Conservation (phyloP, 441 rosid genomes). For the Gossypium gossypioides region DNA sequence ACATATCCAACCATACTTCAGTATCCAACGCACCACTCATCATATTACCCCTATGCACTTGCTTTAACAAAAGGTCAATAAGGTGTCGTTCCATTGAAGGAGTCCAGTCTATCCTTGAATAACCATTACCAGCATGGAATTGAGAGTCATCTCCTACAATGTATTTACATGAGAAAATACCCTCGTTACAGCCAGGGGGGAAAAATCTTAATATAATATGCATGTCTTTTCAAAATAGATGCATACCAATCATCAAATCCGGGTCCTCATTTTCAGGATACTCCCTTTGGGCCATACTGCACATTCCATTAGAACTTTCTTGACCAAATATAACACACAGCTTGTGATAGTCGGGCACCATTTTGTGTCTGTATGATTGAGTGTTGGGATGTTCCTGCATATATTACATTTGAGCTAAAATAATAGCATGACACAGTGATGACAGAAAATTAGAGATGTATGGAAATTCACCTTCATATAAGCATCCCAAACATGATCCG, state of each 20-base stretch:
- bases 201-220: neutral
- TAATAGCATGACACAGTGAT: neutral
- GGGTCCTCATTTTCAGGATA: conserved; percentile 17
- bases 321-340: conserved; percentile 38
- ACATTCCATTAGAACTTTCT: conserved; percentile 30
- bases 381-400: conserved; percentile 35
- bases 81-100: conserved; percentile 40
- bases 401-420: conserved; percentile 12
- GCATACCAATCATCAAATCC: conserved; percentile 28
- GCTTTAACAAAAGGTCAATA: conserved; percentile 43
- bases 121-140: conserved; percentile 20
- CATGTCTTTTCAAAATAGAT: conserved; percentile 15
- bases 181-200: neutral
- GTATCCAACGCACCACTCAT: conserved; percentile 20
- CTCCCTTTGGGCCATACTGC: conserved; percentile 11
- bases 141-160: conserved; percentile 26
- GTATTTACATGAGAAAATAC: neutral
- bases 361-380: conserved; percentile 27
- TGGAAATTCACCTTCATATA: conserved; percentile 25
- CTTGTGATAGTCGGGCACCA: conserved; percentile 36
- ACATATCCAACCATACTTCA: conserved; percentile 36
- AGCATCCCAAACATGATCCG: conserved; percentile 35
- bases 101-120: conserved; percentile 30
- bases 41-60: conserved; percentile 31
- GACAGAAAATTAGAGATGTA: neutral